A percentile compares a stretch with the other conserved stretches of the same genome.
phyloP scores from a whole-genome alignment of 176 grass and related monocot species.

The Zea luxurians region DNA sequence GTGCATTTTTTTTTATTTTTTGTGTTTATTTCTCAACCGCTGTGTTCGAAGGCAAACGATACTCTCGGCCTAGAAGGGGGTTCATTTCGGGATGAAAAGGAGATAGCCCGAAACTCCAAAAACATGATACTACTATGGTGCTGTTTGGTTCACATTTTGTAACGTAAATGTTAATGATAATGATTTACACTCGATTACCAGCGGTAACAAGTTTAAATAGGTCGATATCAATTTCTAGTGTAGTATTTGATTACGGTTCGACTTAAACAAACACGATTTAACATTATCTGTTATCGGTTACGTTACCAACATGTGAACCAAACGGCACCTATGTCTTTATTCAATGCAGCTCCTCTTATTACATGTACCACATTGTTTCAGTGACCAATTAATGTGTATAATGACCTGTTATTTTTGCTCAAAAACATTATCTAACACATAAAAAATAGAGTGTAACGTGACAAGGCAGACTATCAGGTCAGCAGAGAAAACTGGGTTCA shows the following conservation, averaged over 20 bases:
- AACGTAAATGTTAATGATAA: too few species aligned
- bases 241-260: too few species aligned
- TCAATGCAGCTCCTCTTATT: background rate
- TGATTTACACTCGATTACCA: too few species aligned
- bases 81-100: background rate
- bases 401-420: background rate
- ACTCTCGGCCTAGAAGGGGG: background rate
- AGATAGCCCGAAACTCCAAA: background rate
- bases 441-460: background rate
- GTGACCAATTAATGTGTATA: background rate
- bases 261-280: too few species aligned
- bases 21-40: background rate
- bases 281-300: too few species aligned
- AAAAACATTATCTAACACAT: background rate
- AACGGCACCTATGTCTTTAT: too few species aligned
- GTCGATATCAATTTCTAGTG: too few species aligned
- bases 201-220: too few species aligned
- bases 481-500: background rate
- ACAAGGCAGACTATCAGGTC: background rate
- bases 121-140: background rate
- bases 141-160: too few species aligned
- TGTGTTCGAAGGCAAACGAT: background rate
- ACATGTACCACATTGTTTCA: background rate
- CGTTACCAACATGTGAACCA: too few species aligned
- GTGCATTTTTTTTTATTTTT: slow-evolving; percentile 1